These are phyloP conservation scores for Pholiota microspora DNA, from an alignment of 768 basidiomycete species.

Conservation along the genomic window DNA sequence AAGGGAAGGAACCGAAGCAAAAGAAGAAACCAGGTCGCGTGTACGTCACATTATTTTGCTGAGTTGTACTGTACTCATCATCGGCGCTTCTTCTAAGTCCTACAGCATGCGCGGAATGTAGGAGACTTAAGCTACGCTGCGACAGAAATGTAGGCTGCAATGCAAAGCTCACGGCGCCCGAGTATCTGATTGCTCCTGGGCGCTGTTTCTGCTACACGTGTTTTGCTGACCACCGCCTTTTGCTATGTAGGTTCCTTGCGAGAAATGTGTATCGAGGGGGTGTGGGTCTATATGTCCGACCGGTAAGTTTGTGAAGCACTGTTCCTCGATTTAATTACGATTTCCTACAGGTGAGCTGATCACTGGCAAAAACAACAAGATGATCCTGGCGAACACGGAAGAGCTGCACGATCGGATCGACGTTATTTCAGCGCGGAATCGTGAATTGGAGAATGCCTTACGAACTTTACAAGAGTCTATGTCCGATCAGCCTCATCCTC, in stretches of 20 bases:
- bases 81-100: slow-evolving; percentile 49
- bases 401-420: slow-evolving; percentile 71
- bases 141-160: slow-evolving; percentile 51
- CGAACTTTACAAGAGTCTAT: slow-evolving; percentile 44
- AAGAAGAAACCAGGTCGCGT: slow-evolving; percentile 30
- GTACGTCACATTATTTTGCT: slow-evolving; percentile 20
- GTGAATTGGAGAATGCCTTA: slow-evolving; percentile 60
- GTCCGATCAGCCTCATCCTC: slow-evolving; percentile 48
- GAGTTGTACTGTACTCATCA: slow-evolving; percentile 5
- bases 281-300: slow-evolving; percentile 78
- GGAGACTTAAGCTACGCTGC: slow-evolving; percentile 63
- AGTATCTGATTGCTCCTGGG: slow-evolving; percentile 13
- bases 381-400: slow-evolving; percentile 66
- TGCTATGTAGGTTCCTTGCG: slow-evolving; percentile 64
- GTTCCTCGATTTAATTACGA: neutral
- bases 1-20: slow-evolving; percentile 26
- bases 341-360: slow-evolving; percentile 44
- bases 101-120: slow-evolving; percentile 51
- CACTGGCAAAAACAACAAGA: slow-evolving; percentile 59
- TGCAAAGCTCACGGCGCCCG: slow-evolving; percentile 8
- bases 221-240: slow-evolving; percentile 2
- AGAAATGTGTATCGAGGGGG: slow-evolving; percentile 73
- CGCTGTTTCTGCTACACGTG: slow-evolving; percentile 10
- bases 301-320: slow-evolving; percentile 36
- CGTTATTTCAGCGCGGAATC: slow-evolving; percentile 49